Percentiles rank a stretch among this genome's conserved stretches.
Evolutionary conservation across 495 filamentous ascomycete genomes (phyloP).

Genomic region (Lophium mytilinum): DNA sequence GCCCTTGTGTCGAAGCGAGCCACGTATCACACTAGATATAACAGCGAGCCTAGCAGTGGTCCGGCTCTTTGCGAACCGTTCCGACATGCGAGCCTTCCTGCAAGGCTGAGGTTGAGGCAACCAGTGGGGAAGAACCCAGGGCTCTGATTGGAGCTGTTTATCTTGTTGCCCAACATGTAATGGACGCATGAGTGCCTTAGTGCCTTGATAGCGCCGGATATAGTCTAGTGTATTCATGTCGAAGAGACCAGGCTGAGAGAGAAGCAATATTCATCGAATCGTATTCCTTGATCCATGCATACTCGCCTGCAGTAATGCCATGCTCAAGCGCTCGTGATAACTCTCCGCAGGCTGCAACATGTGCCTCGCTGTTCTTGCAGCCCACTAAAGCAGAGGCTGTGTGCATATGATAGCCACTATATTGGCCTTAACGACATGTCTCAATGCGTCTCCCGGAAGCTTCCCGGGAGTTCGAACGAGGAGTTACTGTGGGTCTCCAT

Average conservation of each 20-base stretch:
- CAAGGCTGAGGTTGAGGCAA: neutral
- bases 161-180: neutral
- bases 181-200: neutral
- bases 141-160: neutral
- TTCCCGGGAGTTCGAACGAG: neutral
- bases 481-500: neutral
- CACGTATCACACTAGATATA: neutral
- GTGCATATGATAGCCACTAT: too few species aligned
- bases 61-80: neutral
- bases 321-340: neutral
- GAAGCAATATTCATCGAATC: neutral
- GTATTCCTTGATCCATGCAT: neutral
- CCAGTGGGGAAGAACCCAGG: neutral
- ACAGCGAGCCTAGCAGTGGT: neutral
- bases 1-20: neutral
- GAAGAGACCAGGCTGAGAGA: neutral
- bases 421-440: too few species aligned
- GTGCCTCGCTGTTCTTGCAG: neutral
- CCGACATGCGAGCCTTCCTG: neutral
- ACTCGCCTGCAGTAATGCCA: neutral
- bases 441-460: neutral
- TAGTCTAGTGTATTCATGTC: neutral
- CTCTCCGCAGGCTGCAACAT: neutral
- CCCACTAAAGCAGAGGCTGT: neutral
- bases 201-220: neutral